Base-by-base conservation (phyloP, 164 flowering plant species). In the Akebia trifoliata region DNA sequence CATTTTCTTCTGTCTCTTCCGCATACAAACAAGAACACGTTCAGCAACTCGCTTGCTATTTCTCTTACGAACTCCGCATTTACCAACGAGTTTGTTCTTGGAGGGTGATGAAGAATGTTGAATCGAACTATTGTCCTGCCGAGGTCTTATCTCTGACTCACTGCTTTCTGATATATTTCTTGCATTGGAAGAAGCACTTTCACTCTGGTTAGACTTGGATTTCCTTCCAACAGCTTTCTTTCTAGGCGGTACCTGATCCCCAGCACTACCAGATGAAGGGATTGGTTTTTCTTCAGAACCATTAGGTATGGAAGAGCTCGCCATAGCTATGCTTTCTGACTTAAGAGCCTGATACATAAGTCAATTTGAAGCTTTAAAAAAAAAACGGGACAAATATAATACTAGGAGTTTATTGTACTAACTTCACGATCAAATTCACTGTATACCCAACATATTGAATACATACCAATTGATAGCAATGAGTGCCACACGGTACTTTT, bases 31-130 rank as follows among this genome's bases (percentile, higher is more conserved):
- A 50, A 81, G 66, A 61, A 77, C 82, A 66, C 77, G 80, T 56
- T 83, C 96, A 53, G 94, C 88, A 65, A 81, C 83, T 65, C 95
- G 75, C 69, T 86, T 88, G 74, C 76, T 84, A 54, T 77, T 88
- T 59, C 86, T 76, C 70, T 82, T 79, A 22, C 60, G 69, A 62
- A 54, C 50, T 55, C 67, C 87, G 73, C 59, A 24, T 73, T 78
- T 84, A 15, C 77, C 83, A 54, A 45, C 67, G 61, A 67, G 44
- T 60, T 78, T 81, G 53, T 42, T 32, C 64, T 81, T 81, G 1
- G 67, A 47, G n/a, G 82, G 78, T 11, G 84, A 67, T 49, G 75
- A 60, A 58, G 73, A 66, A 14, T 55, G 63, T 14, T 46, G 68
- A n/a, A 42, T 30, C 29, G 77, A 57, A 60, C 61, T 18, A 31